These are phyloP conservation scores for Plasmodium billcollinsi DNA, from an alignment of 169 alveolate genomes.

Conservation along the genomic window DNA sequence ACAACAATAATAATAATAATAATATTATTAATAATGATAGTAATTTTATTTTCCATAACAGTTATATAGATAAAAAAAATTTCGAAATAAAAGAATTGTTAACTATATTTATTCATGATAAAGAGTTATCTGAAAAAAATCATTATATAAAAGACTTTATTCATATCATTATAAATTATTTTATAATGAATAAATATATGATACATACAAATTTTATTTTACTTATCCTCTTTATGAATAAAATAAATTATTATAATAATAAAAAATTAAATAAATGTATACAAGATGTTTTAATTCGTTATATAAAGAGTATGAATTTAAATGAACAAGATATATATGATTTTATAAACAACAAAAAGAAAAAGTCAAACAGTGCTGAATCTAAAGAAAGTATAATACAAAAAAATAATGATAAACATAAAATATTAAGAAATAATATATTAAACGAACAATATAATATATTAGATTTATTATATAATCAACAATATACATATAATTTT, in stretches of 20 bases:
- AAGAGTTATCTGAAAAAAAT: conserved; percentile 47
- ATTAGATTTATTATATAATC: conserved; percentile 31
- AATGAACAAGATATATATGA: conserved; percentile 24
- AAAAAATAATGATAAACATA: not conserved
- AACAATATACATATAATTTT: conserved; percentile 58
- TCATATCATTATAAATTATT: conserved; percentile 15
- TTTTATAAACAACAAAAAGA: conserved; percentile 26
- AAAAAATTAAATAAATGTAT: conserved; percentile 36
- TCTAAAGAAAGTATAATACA: not conserved
- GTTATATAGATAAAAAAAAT: not conserved
- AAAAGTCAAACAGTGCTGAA: not conserved
- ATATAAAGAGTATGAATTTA: conserved; percentile 38
- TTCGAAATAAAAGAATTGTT: conserved; percentile 54
- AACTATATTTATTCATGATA: conserved; percentile 62
- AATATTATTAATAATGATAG: not conserved
- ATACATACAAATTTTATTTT: conserved; percentile 17
- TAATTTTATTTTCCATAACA: not conserved
- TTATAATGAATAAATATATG: not conserved
- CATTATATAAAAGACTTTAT: conserved; percentile 33
- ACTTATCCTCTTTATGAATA: conserved; percentile 33
- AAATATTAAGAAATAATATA: not conserved
- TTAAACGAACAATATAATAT: not conserved
- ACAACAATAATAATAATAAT: not conserved
- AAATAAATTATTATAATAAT: conserved; percentile 30
- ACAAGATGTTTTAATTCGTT: conserved; percentile 10